Evolutionary conservation across 1,139 yeast genomes (phyloP), one percentile per base, ranked within the genome.

Genomic region (Hemisphaericaspora lyxosophila): DNA sequence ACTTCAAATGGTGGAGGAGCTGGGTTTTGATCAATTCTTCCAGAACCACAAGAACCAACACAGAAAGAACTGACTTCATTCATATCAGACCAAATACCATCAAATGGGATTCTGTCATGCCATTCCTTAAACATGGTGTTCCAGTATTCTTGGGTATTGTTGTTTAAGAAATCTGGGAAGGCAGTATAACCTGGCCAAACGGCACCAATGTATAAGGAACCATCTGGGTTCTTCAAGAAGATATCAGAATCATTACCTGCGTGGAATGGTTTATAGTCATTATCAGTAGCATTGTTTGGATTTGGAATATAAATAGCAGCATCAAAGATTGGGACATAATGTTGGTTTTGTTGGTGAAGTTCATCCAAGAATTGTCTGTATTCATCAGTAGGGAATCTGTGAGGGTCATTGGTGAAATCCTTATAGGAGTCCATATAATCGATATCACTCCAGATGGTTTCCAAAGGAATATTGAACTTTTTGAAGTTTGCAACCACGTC

Each of bases 81-180:
- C 67, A 62, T 63, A 42, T 63, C 69, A 15, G 56, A 42, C 69
- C 69, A 63, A 25, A 63, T 48, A 19, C 68, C 68, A 42, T 59
- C 65, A 38, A 50, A 60, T 15, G 54, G 50, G 17, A 59, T 36
- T 13, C 45, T 40, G 17, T 55, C 43, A 39, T 53, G 50, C 54
- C 58, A 59, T 15, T 46, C 43, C 32, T 47, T 37, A 36, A 62
- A 45, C 36, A 49, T 45, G 13, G 51, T 44, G 8, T 47, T 42
- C 63, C 65, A 62, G 48, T 52, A 61, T 9, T 44, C 47, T 26
- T 50, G 55, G 15, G 60, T 48, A 30, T 50, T 46, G 31, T 50
- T 46, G 8, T 54, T 59, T 17, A 59, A 46, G 48, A 55, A 61
- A 38, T 62, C 68, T 2, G 67, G 67, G 49, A 51, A 62, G 1